Percentiles rank a stretch among this genome's conserved stretches.
These are phyloP conservation scores for Colletotrichum karsti DNA, from an alignment of 2,329 filamentous ascomycete genomes.

Conservation along the genomic window DNA sequence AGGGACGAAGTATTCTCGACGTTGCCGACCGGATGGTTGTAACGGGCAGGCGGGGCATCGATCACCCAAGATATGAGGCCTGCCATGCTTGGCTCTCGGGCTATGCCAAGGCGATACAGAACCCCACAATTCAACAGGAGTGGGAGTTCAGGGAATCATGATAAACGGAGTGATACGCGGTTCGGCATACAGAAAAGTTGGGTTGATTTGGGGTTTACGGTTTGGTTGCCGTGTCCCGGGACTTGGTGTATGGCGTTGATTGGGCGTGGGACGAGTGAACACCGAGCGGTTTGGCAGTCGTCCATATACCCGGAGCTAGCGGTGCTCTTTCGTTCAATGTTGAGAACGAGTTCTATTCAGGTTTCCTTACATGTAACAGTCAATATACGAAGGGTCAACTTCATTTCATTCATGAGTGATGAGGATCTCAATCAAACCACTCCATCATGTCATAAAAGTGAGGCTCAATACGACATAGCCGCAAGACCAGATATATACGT, in stretches of 20 bases:
- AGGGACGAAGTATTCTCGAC: slow-evolving; percentile 54
- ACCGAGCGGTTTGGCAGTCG: neutral
- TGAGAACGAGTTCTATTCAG: no score
- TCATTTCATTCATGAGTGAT: neutral
- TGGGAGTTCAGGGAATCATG: slow-evolving; percentile 39
- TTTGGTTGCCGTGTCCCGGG: neutral
- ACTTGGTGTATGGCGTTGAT: neutral
- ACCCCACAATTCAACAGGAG: slow-evolving; percentile 49
- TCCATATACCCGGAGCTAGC: slow-evolving; percentile 4
- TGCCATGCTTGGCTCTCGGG: slow-evolving; percentile 56
- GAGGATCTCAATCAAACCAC: no score
- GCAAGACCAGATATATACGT: neutral
- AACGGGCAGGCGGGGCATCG: slow-evolving; percentile 38
- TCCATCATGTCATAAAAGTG: neutral
- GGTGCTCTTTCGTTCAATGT: neutral
- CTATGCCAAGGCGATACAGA: slow-evolving; percentile 43
- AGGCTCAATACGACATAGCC: neutral
- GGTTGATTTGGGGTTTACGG: neutral
- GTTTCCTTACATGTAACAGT: no score
- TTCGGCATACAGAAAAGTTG: slow-evolving; percentile 13
- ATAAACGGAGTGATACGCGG: neutral
- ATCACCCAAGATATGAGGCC: slow-evolving; percentile 53
- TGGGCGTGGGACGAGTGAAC: neutral
- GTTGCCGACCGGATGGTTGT: slow-evolving; percentile 52
- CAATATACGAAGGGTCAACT: no score